A percentile compares a stretch with the other conserved stretches of the same genome.
These are phyloP conservation scores for Suhomyces ambrosiae DNA, from an alignment of 1,139 yeast genomes.

Conservation along the genomic window DNA sequence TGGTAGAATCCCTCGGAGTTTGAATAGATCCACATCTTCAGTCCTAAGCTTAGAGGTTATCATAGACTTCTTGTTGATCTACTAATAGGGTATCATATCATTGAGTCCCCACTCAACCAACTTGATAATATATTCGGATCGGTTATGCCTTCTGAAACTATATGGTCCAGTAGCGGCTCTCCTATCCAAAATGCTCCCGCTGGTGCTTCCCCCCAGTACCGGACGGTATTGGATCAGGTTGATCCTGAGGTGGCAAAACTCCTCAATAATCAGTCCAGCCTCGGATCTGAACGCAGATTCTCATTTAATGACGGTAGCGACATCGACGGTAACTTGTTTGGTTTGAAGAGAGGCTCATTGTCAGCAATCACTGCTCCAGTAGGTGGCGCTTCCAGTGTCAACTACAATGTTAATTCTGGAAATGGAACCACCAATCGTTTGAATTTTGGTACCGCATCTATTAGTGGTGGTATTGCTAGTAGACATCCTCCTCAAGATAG, in stretches of 20 bases:
- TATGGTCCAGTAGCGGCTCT: slow-evolving; percentile 38
- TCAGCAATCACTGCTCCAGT: slow-evolving; percentile 51
- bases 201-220: slow-evolving; percentile 25
- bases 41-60: too few species aligned
- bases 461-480: slow-evolving; percentile 58
- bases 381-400: slow-evolving; percentile 24
- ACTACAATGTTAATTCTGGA: slow-evolving; percentile 12
- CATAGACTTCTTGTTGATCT: too few species aligned
- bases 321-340: slow-evolving; percentile 43
- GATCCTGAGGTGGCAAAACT: slow-evolving; percentile 54
- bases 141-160: slow-evolving; percentile 33
- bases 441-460: slow-evolving; percentile 61
- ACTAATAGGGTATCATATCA: too few species aligned
- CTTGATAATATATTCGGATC: too few species aligned
- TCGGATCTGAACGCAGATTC: slow-evolving; percentile 26
- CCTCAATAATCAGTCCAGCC: slow-evolving; percentile 15
- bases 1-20: too few species aligned
- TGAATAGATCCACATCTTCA: too few species aligned
- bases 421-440: slow-evolving; percentile 20
- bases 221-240: slow-evolving; percentile 39
- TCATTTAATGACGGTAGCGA: slow-evolving; percentile 52
- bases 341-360: slow-evolving; percentile 49
- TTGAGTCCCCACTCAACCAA: too few species aligned
- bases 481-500: slow-evolving; percentile 52
- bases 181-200: slow-evolving; percentile 24